Evolutionary conservation across 2,329 filamentous ascomycete species (phyloP), one percentile per base, ranked within the genome.

Genomic region (Albophoma yamanashiensis): DNA sequence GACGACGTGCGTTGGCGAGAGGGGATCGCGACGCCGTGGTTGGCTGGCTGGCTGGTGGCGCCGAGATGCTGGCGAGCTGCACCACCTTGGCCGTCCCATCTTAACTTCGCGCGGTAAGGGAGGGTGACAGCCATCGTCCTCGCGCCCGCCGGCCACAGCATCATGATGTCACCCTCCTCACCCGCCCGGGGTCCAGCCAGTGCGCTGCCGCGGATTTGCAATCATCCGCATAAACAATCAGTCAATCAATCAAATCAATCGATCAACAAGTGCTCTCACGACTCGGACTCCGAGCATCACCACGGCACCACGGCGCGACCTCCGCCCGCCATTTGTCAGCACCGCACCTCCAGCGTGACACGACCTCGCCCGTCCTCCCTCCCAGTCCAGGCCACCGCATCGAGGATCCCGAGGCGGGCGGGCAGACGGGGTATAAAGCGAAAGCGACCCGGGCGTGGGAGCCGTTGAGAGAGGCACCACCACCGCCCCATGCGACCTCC

Each of bases 221-320:
- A 56, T 34, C 58, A 12, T 31, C 27, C 27, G 27, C 27, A 31
- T 5, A 31, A 31, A 3, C 27, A 31, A 31, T 31, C 27, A 31
- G 27, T 31, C 27, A 3, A n/a, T n/a, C n/a, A n/a, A n/a, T n/a
- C n/a, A n/a, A n/a, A n/a, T n/a, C n/a, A n/a, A n/a, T n/a, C n/a
- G n/a, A 1, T 3, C n/a, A 14, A 12, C 25, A 14, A 9, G 15
- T 7, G n/a, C 9, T 20, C 47, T 20, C 47, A 34, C 17, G 7
- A n/a, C 27, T 59, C 58, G 58, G 58, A 59, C 25, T 59, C 50
- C 58, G 58, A 27, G 39, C 27, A 12, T 39, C 57, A 50, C 25
- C 34, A 14, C 31, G n/a, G n/a, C n/a, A n/a, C n/a, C n/a, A n/a
- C n/a, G n/a, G 40, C 42, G 5, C 31, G 5, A 15, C 11, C 40